A percentile compares a stretch with the other conserved stretches of the same genome.
Conservation (phyloP, 208 protist species). For the Acanthamoeba polyphaga region DNA sequence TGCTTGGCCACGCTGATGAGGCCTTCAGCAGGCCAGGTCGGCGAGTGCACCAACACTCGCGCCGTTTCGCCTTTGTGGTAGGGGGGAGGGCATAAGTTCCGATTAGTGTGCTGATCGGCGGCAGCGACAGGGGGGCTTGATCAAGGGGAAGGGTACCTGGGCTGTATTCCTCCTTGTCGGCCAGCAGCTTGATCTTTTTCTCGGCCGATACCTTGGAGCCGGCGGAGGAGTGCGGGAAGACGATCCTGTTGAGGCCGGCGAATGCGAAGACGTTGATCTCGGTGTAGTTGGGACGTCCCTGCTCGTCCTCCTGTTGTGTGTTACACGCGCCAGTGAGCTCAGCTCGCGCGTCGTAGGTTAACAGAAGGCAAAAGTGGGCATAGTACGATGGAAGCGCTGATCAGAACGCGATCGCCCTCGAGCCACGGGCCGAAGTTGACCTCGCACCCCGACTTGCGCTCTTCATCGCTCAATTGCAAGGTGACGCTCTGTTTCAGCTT, state of each 20-base stretch:
- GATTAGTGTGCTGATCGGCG: neutral
- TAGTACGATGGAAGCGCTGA: neutral
- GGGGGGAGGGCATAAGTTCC: too few species aligned
- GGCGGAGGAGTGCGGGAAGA: neutral
- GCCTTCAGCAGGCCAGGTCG: constrained; percentile 4
- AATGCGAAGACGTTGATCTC: constrained; percentile 7
- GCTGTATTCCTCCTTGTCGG: constrained; percentile 43
- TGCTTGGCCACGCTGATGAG: constrained; percentile 43
- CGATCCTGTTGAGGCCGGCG: constrained; percentile 40
- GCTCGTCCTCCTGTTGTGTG: neutral
- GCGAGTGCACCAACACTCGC: constrained; percentile 9
- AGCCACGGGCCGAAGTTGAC: constrained; percentile 36
- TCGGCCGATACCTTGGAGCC: neutral
- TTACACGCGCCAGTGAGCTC: neutral
- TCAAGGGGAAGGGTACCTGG: neutral
- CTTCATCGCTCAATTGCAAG: neutral
- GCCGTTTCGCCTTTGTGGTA: constrained; percentile 13
- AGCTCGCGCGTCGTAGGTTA: neutral
- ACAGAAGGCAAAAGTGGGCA: neutral
- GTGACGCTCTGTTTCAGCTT: neutral
- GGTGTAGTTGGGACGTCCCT: neutral
- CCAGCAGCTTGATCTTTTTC: constrained; percentile 10
- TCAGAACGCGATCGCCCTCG: neutral
- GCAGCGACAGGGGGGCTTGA: neutral
- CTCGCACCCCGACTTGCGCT: neutral